A percentile compares a stretch with the other conserved stretches of the same genome.
Evolutionary conservation across 2,329 filamentous ascomycete genomes (phyloP).

Genomic region (Metarhizium humberi): DNA sequence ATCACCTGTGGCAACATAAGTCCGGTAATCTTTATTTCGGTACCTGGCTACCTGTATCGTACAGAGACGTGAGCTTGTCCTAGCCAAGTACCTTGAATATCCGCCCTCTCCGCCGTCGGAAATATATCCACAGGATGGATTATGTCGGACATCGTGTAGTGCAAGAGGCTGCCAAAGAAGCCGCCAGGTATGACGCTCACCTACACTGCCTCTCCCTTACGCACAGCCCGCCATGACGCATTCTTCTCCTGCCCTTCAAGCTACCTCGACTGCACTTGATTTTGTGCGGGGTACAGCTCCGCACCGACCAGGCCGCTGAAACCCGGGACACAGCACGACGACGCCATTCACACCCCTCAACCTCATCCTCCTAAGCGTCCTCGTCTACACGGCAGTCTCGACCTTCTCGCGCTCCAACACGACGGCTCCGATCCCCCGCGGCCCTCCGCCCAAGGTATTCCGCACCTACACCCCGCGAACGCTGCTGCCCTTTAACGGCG

Average conservation of each 20-base stretch:
- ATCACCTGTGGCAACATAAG: background rate
- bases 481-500: constrained; percentile 79
- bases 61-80: no score
- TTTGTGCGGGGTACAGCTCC: no score
- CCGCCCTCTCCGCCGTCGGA: background rate
- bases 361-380: constrained; percentile 44
- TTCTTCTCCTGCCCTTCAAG: no score
- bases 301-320: background rate
- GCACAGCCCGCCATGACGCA: no score
- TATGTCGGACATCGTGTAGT: constrained; percentile 48
- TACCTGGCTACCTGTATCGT: background rate
- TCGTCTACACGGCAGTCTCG: constrained; percentile 50
- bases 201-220: background rate
- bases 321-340: background rate
- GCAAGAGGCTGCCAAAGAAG: constrained; percentile 39
- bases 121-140: constrained; percentile 33
- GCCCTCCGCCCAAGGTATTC: constrained; percentile 52
- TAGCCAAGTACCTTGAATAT: background rate
- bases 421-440: constrained; percentile 37
- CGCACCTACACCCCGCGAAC: constrained; percentile 65
- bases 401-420: constrained; percentile 39
- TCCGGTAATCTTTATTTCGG: background rate
- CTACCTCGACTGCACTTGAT: no score
- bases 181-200: constrained; percentile 22
- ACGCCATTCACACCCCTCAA: constrained; percentile 54